Percentiles rank a stretch among this genome's conserved stretches.
Evolutionary conservation across 1,284 basidiomycete genomes (phyloP).

Genomic region (Naganishia sp.): DNA sequence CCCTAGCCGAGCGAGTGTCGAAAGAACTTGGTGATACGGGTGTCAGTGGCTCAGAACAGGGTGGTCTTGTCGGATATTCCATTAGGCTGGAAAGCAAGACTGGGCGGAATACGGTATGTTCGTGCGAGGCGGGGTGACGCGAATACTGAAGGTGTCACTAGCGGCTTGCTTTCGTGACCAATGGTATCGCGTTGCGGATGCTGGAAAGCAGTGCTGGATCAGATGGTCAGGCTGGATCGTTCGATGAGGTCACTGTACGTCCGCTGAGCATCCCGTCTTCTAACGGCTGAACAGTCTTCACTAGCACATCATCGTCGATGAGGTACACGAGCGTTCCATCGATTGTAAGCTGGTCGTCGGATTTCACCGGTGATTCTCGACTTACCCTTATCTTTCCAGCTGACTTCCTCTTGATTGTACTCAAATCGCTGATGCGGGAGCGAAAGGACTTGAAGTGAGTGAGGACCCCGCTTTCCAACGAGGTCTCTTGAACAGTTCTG

Average conservation of each 20-base stretch:
- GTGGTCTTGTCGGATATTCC: constrained; percentile 84
- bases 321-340: constrained; percentile 93
- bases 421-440: constrained; percentile 81
- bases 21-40: constrained; percentile 79
- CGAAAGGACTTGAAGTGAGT: constrained; percentile 78
- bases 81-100: constrained; percentile 91
- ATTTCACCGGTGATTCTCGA: not conserved
- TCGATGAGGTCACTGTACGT: constrained; percentile 87
- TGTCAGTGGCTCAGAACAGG: constrained; percentile 52
- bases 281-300: constrained; percentile 7
- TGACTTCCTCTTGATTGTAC: constrained; percentile 92
- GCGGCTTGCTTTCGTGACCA: constrained; percentile 80
- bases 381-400: constrained; percentile 44
- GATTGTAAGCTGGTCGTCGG: constrained; percentile 59
- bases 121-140: not conserved
- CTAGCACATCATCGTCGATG: constrained; percentile 83
- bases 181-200: constrained; percentile 97
- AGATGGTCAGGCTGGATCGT: constrained; percentile 69
- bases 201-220: constrained; percentile 62
- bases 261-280: not conserved
- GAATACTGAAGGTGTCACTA: constrained; percentile 1
- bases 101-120: constrained; percentile 66
- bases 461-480: not conserved
- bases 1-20: constrained; percentile 93
- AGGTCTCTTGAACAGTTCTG: not conserved